Conservation (phyloP, 805 yeast genomes). For the Schwanniomyces pseudopolymorphus region DNA sequence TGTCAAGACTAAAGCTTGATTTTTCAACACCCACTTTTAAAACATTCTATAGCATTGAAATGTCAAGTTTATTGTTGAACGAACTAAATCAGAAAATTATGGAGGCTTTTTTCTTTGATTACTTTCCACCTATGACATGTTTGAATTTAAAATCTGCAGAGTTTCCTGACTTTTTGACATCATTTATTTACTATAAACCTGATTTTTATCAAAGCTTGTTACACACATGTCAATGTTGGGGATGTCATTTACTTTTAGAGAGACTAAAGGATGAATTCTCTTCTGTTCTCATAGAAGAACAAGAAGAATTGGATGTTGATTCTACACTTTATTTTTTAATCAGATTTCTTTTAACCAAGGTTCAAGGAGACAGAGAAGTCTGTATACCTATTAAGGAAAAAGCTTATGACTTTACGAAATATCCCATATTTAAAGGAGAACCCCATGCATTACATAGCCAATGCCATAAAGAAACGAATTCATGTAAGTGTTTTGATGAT, state of each 20-base stretch:
- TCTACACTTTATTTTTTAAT: slow-evolving; percentile 29
- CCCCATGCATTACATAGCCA: slow-evolving; percentile 33
- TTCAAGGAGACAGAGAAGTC: slow-evolving; percentile 37
- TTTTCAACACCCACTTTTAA: slow-evolving; percentile 36
- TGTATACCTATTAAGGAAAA: slow-evolving; percentile 32
- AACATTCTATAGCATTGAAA: slow-evolving; percentile 31
- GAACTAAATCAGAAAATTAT: slow-evolving; percentile 32
- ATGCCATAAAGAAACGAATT: slow-evolving; percentile 19
- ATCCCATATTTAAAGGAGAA: slow-evolving; percentile 35
- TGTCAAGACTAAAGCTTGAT: slow-evolving; percentile 27
- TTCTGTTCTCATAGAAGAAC: slow-evolving; percentile 16
- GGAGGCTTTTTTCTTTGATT: slow-evolving; percentile 34
- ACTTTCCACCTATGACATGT: slow-evolving; percentile 13
- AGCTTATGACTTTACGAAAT: slow-evolving; percentile 19
- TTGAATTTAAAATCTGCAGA: slow-evolving; percentile 22
- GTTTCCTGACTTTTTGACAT: slow-evolving; percentile 35
- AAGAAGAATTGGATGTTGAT: slow-evolving; percentile 19
- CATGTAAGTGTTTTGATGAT: slow-evolving; percentile 22
- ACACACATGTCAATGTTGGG: slow-evolving; percentile 38
- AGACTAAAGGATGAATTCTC: slow-evolving; percentile 19
- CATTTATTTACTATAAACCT: slow-evolving; percentile 37
- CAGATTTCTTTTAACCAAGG: slow-evolving; percentile 32
- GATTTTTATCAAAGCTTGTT: slow-evolving; percentile 31
- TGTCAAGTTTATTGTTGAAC: slow-evolving; percentile 29
- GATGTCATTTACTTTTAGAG: slow-evolving; percentile 29